phyloP scores from a whole-genome alignment of 192 early-diverging fungal species.

The Piromyces finnis region DNA sequence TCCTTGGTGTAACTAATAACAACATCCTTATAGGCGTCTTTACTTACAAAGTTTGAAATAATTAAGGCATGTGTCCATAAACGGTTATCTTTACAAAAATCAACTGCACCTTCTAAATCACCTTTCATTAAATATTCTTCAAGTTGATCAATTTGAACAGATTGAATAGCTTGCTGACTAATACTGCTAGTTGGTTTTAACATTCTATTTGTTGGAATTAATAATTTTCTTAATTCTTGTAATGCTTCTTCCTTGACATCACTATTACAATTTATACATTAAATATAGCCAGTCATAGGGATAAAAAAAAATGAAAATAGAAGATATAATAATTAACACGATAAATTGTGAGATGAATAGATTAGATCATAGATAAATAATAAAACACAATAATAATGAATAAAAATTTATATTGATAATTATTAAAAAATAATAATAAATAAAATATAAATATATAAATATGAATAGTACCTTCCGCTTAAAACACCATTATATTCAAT shows the following conservation, averaged over 20 bases:
- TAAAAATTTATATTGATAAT: too few relatives aligned
- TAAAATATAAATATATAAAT: background rate
- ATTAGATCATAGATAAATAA: too few relatives aligned
- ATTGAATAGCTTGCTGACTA: background rate
- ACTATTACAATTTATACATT: background rate
- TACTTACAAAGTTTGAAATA: constrained; percentile 69
- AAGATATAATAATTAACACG: too few relatives aligned
- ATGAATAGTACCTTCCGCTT: background rate
- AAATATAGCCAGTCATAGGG: too few relatives aligned
- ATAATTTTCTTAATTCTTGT: background rate
- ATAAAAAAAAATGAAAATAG: too few relatives aligned
- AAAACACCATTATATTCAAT: background rate
- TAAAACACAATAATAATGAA: too few relatives aligned
- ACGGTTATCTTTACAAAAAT: constrained; percentile 1
- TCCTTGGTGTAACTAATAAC: constrained; percentile 13
- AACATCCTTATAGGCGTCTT: constrained; percentile 63
- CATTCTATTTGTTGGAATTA: background rate
- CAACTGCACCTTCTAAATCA: background rate
- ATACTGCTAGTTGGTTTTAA: background rate
- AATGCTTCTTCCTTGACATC: background rate
- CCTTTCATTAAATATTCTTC: background rate
- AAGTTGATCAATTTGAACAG: background rate
- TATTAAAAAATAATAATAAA: too few relatives aligned
- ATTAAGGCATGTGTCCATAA: constrained; percentile 85
- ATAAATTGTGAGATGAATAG: too few relatives aligned